Evolutionary conservation across 495 filamentous ascomycete genomes (phyloP).

Genomic region (Penicillium silybi): DNA sequence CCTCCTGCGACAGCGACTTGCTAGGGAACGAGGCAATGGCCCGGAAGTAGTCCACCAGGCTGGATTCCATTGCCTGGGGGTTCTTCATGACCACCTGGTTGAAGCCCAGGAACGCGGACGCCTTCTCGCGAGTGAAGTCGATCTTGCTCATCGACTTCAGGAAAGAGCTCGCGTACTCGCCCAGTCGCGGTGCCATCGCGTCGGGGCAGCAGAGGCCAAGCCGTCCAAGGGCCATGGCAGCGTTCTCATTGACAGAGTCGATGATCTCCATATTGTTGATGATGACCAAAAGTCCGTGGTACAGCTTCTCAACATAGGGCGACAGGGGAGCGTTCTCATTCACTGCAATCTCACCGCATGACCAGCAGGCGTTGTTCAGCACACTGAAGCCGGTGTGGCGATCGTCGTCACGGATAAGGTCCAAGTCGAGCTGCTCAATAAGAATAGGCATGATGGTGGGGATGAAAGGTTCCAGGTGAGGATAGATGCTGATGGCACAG

Average conservation of each 20-base stretch:
- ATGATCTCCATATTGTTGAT: slow-evolving; percentile 80
- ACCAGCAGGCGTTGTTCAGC: slow-evolving; percentile 98
- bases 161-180: slow-evolving; percentile 75
- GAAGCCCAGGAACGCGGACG: slow-evolving; percentile 87
- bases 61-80: slow-evolving; percentile 86
- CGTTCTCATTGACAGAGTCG: slow-evolving; percentile 90
- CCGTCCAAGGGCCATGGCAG: slow-evolving; percentile 86
- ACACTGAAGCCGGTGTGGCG: slow-evolving; percentile 78
- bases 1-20: slow-evolving; percentile 51
- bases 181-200: slow-evolving; percentile 74
- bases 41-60: slow-evolving; percentile 76
- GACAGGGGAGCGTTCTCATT: slow-evolving; percentile 75
- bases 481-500: slow-evolving; percentile 92
- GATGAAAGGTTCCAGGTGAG: slow-evolving; percentile 71
- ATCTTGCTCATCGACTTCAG: slow-evolving; percentile 77
- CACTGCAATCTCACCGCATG: slow-evolving; percentile 88
- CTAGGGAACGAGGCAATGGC: slow-evolving; percentile 71
- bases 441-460: slow-evolving; percentile 70
- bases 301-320: slow-evolving; percentile 72
- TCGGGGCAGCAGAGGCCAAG: slow-evolving; percentile 79
- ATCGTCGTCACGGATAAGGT: slow-evolving; percentile 67
- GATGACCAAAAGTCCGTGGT: slow-evolving; percentile 71
- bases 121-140: slow-evolving; percentile 90
- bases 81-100: slow-evolving; percentile 79
- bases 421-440: slow-evolving; percentile 82